Evolutionary conservation across 371 early-diverging fungal species (phyloP).

Genomic region (Mucor irregularis): DNA sequence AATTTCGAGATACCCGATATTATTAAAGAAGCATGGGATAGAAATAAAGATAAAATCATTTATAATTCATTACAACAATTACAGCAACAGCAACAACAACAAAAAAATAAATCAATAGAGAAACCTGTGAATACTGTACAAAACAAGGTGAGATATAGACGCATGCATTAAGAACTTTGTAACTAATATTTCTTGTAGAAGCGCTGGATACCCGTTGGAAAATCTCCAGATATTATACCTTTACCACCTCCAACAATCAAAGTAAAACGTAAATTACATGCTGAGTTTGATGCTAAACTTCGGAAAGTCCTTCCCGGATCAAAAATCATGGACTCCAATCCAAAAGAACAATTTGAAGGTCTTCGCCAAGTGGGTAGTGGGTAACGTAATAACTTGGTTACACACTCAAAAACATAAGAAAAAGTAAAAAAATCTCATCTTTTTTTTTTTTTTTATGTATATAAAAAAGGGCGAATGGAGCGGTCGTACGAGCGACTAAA

Average conservation of each 20-base stretch:
- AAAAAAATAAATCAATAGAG: slow-evolving; percentile 5
- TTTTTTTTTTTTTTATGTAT: background rate
- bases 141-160: slow-evolving; percentile 12
- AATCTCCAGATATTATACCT: slow-evolving; percentile 38
- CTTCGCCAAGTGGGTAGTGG: slow-evolving; percentile 51
- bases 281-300: slow-evolving; percentile 48
- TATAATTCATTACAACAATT: slow-evolving; percentile 3
- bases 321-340: slow-evolving; percentile 47
- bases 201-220: slow-evolving; percentile 50
- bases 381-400: too few relatives aligned
- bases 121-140: slow-evolving; percentile 15
- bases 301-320: slow-evolving; percentile 43
- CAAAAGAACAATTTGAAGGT: slow-evolving; percentile 37
- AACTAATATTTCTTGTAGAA: slow-evolving; percentile 10
- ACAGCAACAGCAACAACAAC: slow-evolving; percentile 12
- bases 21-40: slow-evolving; percentile 44
- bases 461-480: slow-evolving; percentile 30
- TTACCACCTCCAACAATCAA: slow-evolving; percentile 35
- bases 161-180: background rate
- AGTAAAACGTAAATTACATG: slow-evolving; percentile 37
- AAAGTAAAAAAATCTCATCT: background rate
- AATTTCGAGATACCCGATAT: slow-evolving; percentile 53
- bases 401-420: background rate
- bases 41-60: slow-evolving; percentile 16
- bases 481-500: slow-evolving; percentile 17